Percentiles rank a stretch among this genome's conserved stretches.
These are phyloP conservation scores for Talaromyces stipitatus DNA, from an alignment of 495 filamentous ascomycete species.

Conservation along the genomic window DNA sequence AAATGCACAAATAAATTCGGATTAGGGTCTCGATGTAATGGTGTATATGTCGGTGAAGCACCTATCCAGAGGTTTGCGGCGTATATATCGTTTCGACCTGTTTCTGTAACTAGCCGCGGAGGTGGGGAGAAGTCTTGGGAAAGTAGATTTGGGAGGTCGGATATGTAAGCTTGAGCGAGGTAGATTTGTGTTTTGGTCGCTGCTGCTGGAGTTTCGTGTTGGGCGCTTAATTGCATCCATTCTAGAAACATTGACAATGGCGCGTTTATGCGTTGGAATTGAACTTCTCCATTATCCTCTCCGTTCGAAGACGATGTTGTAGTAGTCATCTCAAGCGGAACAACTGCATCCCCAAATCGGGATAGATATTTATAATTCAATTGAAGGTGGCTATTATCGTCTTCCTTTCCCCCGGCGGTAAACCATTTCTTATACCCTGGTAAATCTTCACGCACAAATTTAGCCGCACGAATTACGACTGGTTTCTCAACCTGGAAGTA, in stretches of 20 bases:
- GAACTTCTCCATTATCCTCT: constrained; percentile 3
- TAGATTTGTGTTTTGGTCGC: constrained; percentile 45
- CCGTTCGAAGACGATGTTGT: not conserved
- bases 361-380: constrained; percentile 45
- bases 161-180: constrained; percentile 73
- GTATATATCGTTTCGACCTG: constrained; percentile 73
- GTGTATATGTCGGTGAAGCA: constrained; percentile 74
- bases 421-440: constrained; percentile 54
- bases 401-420: not conserved
- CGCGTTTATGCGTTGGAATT: constrained; percentile 50
- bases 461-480: constrained; percentile 35
- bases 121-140: constrained; percentile 54
- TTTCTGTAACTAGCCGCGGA: constrained; percentile 51
- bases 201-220: constrained; percentile 19
- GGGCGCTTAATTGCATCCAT: constrained; percentile 39
- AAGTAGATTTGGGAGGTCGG: constrained; percentile 53
- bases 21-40: constrained; percentile 88
- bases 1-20: constrained; percentile 89
- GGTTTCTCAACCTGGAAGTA: constrained; percentile 42
- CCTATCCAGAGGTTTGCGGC: constrained; percentile 84
- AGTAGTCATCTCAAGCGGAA: constrained; percentile 52
- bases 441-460: constrained; percentile 25
- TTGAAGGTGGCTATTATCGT: constrained; percentile 5
- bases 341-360: constrained; percentile 37
- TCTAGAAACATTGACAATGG: constrained; percentile 51